A percentile compares a stretch with the other conserved stretches of the same genome.
Evolutionary conservation across 176 grass and related monocot genomes (phyloP).

Genomic region (Lolium multiflorum): DNA sequence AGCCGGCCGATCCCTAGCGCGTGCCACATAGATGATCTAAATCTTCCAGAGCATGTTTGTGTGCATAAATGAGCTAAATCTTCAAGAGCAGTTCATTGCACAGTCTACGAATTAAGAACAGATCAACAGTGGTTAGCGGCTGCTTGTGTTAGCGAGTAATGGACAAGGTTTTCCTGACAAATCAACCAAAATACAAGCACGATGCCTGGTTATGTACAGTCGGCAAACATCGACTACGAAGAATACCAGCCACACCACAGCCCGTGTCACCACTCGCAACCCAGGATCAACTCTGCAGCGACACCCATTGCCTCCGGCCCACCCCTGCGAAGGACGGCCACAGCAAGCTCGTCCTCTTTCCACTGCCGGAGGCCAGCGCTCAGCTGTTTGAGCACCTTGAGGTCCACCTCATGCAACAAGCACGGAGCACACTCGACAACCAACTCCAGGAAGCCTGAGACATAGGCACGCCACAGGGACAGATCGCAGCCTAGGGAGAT

Average conservation of each 20-base stretch:
- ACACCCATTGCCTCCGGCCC: constrained; percentile 63
- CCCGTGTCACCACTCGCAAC: constrained; percentile 45
- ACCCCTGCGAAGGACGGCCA: constrained; percentile 62
- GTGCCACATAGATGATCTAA: neutral
- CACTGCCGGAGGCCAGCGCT: constrained; percentile 70
- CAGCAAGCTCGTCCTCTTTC: constrained; percentile 74
- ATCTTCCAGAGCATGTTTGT: neutral
- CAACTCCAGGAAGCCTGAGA: constrained; percentile 74
- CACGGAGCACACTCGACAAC: constrained; percentile 82
- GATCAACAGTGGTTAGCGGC: neutral
- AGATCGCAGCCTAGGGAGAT: constrained; percentile 81
- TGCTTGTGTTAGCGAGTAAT: neutral
- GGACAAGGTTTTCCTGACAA: neutral
- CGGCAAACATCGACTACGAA: neutral
- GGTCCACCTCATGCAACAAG: constrained; percentile 84
- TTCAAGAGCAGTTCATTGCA: neutral
- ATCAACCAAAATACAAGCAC: constrained; percentile 35
- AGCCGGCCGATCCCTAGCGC: too few relatives aligned
- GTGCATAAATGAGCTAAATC: neutral
- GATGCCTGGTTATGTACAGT: constrained; percentile 40
- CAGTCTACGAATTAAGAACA: neutral
- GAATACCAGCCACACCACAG: neutral
- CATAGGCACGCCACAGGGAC: constrained; percentile 78
- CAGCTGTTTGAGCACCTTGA: constrained; percentile 67
- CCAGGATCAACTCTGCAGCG: constrained; percentile 79